Base-by-base conservation (phyloP, 176 grass and related monocot genomes). In the Tillandsia fasciculata region DNA sequence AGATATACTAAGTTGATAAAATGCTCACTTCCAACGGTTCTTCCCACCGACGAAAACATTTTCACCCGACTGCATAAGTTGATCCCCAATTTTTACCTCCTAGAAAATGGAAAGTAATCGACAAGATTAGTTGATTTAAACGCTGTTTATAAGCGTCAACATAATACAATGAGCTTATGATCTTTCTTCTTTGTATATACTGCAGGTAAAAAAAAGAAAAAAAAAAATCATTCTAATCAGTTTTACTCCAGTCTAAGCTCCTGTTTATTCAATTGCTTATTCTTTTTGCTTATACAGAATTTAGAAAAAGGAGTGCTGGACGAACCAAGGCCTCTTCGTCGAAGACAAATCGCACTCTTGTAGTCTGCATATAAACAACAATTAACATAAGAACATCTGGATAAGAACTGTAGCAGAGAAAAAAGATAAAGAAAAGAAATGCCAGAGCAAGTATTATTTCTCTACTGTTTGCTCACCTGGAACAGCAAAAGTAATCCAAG, bases 31-130 rank as follows among this genome's bases (percentile, higher is more conserved):
- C 93, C 93, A 97, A 14, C 89, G 84, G 70, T 97, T 90, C 77
- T 97, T 92, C 48, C 93, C 93, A 65, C 93, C 89, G 15, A 90
- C 93, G 85, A 97, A 92, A 18, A 96, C 86, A 77, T 97, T 97
- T 77, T 90, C 93, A 48, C 86, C 82, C 22, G 84, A 89, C 70
- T 89, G 83, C 70, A 87, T 64, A 68, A 92, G 72, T 70, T 92
- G 88, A 49, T 85, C 59, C 0, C 93, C 89, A 64, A 87, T 66
- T 90, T 87, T 91, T 50, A 96, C 92, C 73, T 96, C 92, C 92
- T 96, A 59, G 48, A 75, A 47, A 49, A 65, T 14, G 29, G 47
- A 48, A 68, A 76, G 20, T 24, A 74, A 28, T 64, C 52, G 28
- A 78, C 50, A 49, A 51, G 58, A 66, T 80, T 57, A 57, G 64